Conservation (phyloP, 345 rosid genomes). For the Eucalyptus regnans region DNA sequence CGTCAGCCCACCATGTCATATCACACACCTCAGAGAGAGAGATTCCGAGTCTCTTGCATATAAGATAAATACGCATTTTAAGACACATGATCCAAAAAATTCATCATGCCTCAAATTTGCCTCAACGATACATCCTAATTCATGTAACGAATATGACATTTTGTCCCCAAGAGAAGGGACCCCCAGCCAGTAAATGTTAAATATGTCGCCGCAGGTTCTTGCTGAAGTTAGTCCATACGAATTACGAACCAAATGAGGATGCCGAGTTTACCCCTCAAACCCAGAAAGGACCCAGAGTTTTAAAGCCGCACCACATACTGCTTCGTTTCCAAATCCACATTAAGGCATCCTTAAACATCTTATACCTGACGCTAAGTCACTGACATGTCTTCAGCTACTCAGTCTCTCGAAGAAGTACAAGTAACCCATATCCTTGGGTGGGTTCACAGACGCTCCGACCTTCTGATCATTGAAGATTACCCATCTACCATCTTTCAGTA, state of each 20-base stretch:
- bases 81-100: neutral
- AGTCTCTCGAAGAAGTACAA: slow-evolving; percentile 90
- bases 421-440: slow-evolving; percentile 98
- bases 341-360: neutral
- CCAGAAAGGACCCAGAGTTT: neutral
- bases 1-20: neutral
- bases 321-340: neutral
- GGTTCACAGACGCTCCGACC: slow-evolving; percentile 77
- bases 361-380: neutral
- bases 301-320: neutral
- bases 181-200: neutral
- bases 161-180: neutral
- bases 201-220: neutral
- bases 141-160: neutral
- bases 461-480: slow-evolving; percentile 82
- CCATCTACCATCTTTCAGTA: slow-evolving; percentile 83
- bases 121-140: neutral
- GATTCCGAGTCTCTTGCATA: neutral
- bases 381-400: slow-evolving; percentile 18
- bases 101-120: neutral
- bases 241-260: neutral
- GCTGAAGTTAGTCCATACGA: neutral
- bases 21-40: neutral
- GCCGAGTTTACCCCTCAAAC: neutral
- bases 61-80: neutral